phyloP scores from a whole-genome alignment of 148 eudicot species.

The Chenopodium album region DNA sequence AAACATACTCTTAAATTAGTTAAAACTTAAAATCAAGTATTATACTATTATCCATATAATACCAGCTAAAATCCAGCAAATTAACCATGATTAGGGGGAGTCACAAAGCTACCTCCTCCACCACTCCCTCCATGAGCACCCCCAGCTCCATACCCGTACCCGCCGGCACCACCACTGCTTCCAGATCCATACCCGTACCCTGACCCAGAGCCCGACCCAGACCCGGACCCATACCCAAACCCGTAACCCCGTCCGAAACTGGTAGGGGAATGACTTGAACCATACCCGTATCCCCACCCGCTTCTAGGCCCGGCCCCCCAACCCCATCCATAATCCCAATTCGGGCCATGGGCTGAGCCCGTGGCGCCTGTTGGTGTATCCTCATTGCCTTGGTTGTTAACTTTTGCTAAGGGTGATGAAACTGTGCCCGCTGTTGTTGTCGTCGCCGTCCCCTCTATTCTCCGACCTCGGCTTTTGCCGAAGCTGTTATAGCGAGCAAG shows the following conservation, averaged over 20 bases:
- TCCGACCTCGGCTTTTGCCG: not conserved
- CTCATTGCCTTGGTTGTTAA: not conserved
- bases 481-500: not conserved
- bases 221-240: conserved; percentile 57
- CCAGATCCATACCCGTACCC: conserved; percentile 49
- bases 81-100: conserved; percentile 16
- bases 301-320: conserved; percentile 64
- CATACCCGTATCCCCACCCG: conserved; percentile 79
- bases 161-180: conserved; percentile 22
- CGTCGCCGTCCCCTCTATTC: not conserved
- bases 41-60: not conserved
- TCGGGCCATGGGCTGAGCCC: conserved; percentile 66
- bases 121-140: conserved; percentile 31
- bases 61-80: not conserved
- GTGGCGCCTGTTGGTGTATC: conserved; percentile 15
- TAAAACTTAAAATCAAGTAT: not conserved
- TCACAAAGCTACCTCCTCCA: conserved; percentile 4
- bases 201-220: conserved; percentile 51
- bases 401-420: not conserved
- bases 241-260: conserved; percentile 69
- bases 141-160: conserved; percentile 36
- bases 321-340: conserved; percentile 74
- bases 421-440: not conserved
- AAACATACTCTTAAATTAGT: conserved; percentile 6
- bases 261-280: conserved; percentile 53